These are phyloP conservation scores for Picea glauca DNA, from an alignment of 75 land plant species.

Conservation along the genomic window DNA sequence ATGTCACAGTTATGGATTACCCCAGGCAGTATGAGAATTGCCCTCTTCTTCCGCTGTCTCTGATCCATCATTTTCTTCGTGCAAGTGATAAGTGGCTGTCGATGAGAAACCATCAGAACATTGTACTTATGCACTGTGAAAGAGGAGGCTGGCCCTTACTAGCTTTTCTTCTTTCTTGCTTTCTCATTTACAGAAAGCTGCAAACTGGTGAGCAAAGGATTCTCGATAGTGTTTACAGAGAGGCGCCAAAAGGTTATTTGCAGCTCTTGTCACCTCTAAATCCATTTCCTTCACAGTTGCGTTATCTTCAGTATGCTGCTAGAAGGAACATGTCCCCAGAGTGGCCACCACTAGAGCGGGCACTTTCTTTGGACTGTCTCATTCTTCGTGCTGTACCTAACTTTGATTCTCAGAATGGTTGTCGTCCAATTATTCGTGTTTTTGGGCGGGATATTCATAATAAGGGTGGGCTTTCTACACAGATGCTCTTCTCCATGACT, in stretches of 20 bases:
- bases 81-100: constrained; percentile 87
- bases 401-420: constrained; percentile 88
- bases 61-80: constrained; percentile 92
- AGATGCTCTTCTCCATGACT: constrained; percentile 72
- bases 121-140: constrained; percentile 92
- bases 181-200: constrained; percentile 72
- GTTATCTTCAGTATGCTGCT: constrained; percentile 91
- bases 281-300: constrained; percentile 92
- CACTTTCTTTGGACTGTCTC: constrained; percentile 93
- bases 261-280: constrained; percentile 88
- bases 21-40: constrained; percentile 98
- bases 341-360: constrained; percentile 93
- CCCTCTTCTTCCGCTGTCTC: constrained; percentile 78
- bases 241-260: constrained; percentile 90
- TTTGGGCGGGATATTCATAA: constrained; percentile 70
- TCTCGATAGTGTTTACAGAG: constrained; percentile 79
- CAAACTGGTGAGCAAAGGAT: constrained; percentile 85
- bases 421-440: constrained; percentile 87
- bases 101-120: constrained; percentile 56
- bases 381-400: constrained; percentile 87
- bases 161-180: constrained; percentile 84
- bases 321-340: constrained; percentile 88
- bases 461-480: constrained; percentile 54
- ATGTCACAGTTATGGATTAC: constrained; percentile 93
- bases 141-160: constrained; percentile 98